These are phyloP conservation scores for Plasmopara muralis DNA, from an alignment of 352 stramenopile genomes.

Conservation along the genomic window DNA sequence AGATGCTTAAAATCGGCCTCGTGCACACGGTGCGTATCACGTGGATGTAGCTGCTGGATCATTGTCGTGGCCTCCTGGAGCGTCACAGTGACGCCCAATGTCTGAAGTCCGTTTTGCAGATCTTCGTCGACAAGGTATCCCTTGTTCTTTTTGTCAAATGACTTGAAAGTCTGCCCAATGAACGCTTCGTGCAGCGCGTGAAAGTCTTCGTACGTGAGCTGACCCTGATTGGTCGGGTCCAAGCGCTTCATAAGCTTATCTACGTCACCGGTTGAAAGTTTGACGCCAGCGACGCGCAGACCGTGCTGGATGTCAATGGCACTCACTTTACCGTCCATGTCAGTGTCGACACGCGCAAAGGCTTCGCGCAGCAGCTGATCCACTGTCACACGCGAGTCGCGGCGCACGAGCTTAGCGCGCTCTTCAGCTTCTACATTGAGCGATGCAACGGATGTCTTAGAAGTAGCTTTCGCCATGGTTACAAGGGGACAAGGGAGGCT, in stretches of 20 bases:
- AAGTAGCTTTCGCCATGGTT: conserved; percentile 15
- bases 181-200: conserved; percentile 68
- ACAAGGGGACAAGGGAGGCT: conserved; percentile 2
- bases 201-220: conserved; percentile 70
- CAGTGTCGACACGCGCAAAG: conserved; percentile 67
- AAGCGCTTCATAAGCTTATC: conserved; percentile 54
- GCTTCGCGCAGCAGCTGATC: conserved; percentile 64
- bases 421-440: conserved; percentile 8
- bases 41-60: conserved; percentile 67
- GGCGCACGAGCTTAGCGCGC: conserved; percentile 51
- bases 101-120: conserved; percentile 57
- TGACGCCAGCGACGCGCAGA: conserved; percentile 52
- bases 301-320: conserved; percentile 71
- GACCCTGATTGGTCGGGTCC: conserved; percentile 65
- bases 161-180: conserved; percentile 65
- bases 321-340: conserved; percentile 63
- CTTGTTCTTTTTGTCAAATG: conserved; percentile 60
- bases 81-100: conserved; percentile 61
- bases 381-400: conserved; percentile 74
- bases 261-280: conserved; percentile 52
- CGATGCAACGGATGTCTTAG: not conserved
- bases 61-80: conserved; percentile 67
- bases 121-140: conserved; percentile 62
- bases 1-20: conserved; percentile 80
- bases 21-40: conserved; percentile 56